Conservation (phyloP, 345 rosid genomes). For the Nasturtium officinale region DNA sequence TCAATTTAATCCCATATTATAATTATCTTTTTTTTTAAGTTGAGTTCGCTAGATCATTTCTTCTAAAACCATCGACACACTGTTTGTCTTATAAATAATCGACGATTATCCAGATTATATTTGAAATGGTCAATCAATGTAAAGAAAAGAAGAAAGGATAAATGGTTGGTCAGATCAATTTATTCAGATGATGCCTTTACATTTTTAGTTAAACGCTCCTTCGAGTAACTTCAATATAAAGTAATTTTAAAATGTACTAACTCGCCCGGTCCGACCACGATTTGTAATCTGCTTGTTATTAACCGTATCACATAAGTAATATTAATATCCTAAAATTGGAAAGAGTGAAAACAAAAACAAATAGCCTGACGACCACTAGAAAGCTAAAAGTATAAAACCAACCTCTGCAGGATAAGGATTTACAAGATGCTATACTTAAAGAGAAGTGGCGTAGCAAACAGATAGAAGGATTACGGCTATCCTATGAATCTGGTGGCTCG, state of each 20-base stretch:
- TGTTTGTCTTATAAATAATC: background rate
- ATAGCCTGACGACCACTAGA: constrained; percentile 37
- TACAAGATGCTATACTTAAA: constrained; percentile 35
- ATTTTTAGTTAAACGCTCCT: background rate
- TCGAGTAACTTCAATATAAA: background rate
- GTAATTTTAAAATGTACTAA: background rate
- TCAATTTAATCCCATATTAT: background rate
- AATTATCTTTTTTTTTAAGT: background rate
- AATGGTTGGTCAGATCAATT: background rate
- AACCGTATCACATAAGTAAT: background rate
- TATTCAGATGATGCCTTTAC: background rate
- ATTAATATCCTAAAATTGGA: background rate
- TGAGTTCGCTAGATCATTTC: background rate
- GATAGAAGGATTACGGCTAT: background rate
- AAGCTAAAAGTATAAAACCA: constrained; percentile 28
- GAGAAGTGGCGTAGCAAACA: constrained; percentile 2
- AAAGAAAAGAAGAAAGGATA: background rate
- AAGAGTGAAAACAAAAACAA: background rate
- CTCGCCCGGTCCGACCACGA: background rate
- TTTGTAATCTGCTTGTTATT: background rate
- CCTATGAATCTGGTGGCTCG: constrained; percentile 39
- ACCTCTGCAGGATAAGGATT: constrained; percentile 28
- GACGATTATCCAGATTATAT: background rate
- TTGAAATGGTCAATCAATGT: background rate
- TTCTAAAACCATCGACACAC: background rate